These are phyloP conservation scores for Xerophyta viscosa DNA, from an alignment of 106 monocot genomes.

Conservation along the genomic window DNA sequence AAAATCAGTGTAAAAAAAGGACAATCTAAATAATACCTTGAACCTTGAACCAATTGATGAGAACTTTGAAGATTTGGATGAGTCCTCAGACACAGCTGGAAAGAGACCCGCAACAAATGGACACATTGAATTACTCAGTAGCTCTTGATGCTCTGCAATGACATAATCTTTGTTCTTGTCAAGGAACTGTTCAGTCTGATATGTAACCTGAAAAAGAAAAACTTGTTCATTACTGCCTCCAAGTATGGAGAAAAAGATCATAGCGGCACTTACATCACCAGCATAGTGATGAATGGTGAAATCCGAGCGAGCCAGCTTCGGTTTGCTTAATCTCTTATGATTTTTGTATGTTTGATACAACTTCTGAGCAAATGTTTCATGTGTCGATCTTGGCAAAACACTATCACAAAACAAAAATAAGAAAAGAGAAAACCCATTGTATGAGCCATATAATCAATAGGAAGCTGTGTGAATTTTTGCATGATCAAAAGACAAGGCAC, in stretches of 20 bases:
- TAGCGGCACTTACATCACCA: conserved; percentile 36
- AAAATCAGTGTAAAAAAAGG: background rate
- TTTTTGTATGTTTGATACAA: conserved; percentile 57
- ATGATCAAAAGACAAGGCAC: background rate
- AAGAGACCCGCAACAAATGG: conserved; percentile 44
- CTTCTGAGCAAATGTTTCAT: conserved; percentile 81
- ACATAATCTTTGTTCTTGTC: conserved; percentile 82
- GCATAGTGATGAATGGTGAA: conserved; percentile 69
- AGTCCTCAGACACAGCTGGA: conserved; percentile 33
- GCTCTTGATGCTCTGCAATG: conserved; percentile 55
- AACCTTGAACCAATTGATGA: conserved; percentile 70
- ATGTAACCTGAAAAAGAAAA: conserved; percentile 37
- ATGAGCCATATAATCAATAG: background rate
- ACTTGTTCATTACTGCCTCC: too few species aligned
- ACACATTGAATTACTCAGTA: conserved; percentile 43
- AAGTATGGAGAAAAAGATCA: background rate
- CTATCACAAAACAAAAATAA: conserved; percentile 19
- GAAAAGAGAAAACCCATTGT: background rate
- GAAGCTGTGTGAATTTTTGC: background rate
- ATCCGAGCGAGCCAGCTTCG: conserved; percentile 50
- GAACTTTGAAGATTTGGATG: conserved; percentile 70
- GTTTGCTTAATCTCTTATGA: conserved; percentile 45
- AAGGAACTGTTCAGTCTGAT: conserved; percentile 55
- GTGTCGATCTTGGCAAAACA: conserved; percentile 75
- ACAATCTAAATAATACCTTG: conserved; percentile 25